These are phyloP conservation scores for Pichia cephalocereana DNA, from an alignment of 805 yeast species.

Conservation along the genomic window DNA sequence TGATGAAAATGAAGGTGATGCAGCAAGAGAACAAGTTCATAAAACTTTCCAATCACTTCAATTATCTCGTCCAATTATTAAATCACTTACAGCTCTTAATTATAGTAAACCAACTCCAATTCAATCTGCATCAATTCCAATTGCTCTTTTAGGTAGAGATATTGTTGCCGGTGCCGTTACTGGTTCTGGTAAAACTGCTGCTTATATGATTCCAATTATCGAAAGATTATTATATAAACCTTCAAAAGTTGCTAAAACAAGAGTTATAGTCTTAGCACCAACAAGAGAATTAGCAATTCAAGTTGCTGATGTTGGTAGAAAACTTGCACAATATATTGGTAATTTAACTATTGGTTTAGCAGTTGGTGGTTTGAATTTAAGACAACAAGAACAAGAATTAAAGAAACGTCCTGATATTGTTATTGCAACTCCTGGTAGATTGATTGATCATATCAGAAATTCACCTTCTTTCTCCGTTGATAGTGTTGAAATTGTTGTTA, in stretches of 20 bases:
- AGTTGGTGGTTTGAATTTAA: conserved; percentile 93
- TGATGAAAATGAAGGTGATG: conserved; percentile 47
- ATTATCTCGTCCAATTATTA: conserved; percentile 82
- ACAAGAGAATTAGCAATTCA: conserved; percentile 98
- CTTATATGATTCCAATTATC: conserved; percentile 90
- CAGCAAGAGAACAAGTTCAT: conserved; percentile 36
- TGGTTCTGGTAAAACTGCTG: conserved; percentile 99
- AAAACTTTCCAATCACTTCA: conserved; percentile 66
- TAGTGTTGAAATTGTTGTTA: conserved; percentile 80
- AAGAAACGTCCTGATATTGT: conserved; percentile 92
- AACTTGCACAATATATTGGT: conserved; percentile 66
- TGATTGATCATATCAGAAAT: conserved; percentile 93
- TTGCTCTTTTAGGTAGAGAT: conserved; percentile 89
- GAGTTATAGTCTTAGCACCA: conserved; percentile 88
- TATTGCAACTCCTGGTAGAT: conserved; percentile 97
- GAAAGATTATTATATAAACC: conserved; percentile 91
- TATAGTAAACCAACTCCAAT: conserved; percentile 89
- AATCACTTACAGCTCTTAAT: conserved; percentile 73
- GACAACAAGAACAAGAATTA: conserved; percentile 93
- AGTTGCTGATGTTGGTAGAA: conserved; percentile 87
- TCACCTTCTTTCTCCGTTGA: conserved; percentile 90
- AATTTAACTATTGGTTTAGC: conserved; percentile 87
- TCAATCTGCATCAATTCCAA: conserved; percentile 89
- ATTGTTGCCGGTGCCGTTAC: conserved; percentile 99
- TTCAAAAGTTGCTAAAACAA: conserved; percentile 71